A percentile compares a stretch with the other conserved stretches of the same genome.
Conservation (phyloP, 2,329 filamentous ascomycete genomes). For the Trichoderma asperellum region DNA sequence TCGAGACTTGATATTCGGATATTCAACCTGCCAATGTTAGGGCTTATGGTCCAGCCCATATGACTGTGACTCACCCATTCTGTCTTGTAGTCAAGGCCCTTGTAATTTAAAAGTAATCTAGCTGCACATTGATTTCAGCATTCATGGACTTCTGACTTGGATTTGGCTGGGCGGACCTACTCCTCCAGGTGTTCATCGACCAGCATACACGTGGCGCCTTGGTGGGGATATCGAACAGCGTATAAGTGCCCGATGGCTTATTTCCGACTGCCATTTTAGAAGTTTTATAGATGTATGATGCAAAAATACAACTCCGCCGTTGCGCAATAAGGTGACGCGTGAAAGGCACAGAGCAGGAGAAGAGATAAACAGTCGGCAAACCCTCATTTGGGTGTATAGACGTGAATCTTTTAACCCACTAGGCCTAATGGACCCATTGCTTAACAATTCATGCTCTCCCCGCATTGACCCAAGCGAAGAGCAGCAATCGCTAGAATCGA, state of each 20-base stretch:
- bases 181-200: conserved; percentile 24
- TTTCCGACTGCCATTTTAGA: neutral
- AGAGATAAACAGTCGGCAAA: neutral
- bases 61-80: conserved; percentile 14
- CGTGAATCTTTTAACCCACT: neutral
- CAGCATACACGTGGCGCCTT: conserved; percentile 15
- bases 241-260: conserved; percentile 3
- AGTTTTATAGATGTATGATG: neutral
- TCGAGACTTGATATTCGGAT: conserved; percentile 9
- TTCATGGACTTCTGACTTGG: neutral
- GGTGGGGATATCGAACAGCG: conserved; percentile 9
- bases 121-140: neutral
- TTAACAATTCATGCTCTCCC: neutral
- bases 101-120: conserved; percentile 11
- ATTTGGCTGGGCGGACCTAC: neutral
- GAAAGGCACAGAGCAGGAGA: neutral
- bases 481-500: neutral
- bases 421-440: conserved; percentile 12
- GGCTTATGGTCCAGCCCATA: neutral
- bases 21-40: conserved; percentile 11
- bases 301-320: neutral
- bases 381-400: neutral
- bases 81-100: conserved; percentile 14
- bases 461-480: neutral
- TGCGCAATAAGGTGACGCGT: neutral